These are phyloP conservation scores for Coffea humblotiana DNA, from an alignment of 305 asterid species.

Conservation along the genomic window DNA sequence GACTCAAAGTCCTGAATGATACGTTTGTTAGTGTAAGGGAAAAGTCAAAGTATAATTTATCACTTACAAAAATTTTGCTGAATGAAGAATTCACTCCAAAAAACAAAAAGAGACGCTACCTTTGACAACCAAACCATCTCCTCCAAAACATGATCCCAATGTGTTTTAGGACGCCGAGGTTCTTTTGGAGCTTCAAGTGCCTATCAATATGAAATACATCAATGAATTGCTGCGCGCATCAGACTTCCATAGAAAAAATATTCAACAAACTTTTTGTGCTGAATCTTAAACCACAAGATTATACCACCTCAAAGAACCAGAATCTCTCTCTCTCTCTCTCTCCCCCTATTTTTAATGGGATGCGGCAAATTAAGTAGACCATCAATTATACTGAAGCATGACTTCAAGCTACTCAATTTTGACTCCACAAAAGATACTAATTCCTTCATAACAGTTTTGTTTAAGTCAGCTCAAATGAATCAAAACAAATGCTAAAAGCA, in stretches of 20 bases:
- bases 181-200: constrained; percentile 95
- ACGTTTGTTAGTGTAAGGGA: not conserved
- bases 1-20: constrained; percentile 86
- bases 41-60: not conserved
- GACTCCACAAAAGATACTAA: not conserved
- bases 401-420: not conserved
- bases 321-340: not conserved
- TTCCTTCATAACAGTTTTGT: not conserved
- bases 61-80: not conserved
- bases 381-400: not conserved
- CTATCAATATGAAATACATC: constrained; percentile 35
- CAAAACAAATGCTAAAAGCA: not conserved
- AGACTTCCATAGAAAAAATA: no score
- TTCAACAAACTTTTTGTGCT: no score
- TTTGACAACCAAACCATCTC: constrained; percentile 99
- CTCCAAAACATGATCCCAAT: constrained; percentile 99
- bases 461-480: not conserved
- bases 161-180: constrained; percentile 92
- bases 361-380: not conserved
- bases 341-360: not conserved
- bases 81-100: not conserved
- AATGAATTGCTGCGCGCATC: constrained; percentile 8
- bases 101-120: constrained; percentile 38
- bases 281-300: not conserved
- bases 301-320: not conserved